Evolutionary conservation across 257 asterid species (phyloP), one percentile per base, ranked within the genome.

Genomic region (Solanum sejunctum): DNA sequence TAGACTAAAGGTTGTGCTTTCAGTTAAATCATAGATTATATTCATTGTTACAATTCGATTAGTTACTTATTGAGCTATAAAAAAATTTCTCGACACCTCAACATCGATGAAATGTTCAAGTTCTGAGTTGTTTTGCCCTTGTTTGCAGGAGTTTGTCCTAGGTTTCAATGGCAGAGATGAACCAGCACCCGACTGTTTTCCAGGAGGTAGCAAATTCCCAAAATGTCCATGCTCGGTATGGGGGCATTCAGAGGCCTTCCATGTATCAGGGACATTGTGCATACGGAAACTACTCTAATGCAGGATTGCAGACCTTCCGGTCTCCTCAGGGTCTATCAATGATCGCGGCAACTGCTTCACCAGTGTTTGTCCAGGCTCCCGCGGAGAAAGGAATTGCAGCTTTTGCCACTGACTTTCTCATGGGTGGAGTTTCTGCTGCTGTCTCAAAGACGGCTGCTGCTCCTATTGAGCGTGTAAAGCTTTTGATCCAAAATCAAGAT

Each of bases 351-450:
- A 80, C 54, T 85, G 84, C 81, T 51, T 64, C 84, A 67, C 87
- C 87, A 20, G 87, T 85, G 58, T 85, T 85, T 28, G 85, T 85
- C 13, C 75, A 81, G 80, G 85, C 87, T 80, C 87, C 87, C 7
- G 64, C 6, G 39, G 39, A 36, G 39, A 36, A 36, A 36, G 39
- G 39, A 36, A 6, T 36, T 4, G 39, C 39, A 36, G 39, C 39
- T 36, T 36, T 36, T 36, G 39, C 39, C 39, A 36, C 39, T 36
- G 39, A 36, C 39, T 36, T 36, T 36, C 39, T 36, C 39, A 36
- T 36, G 39, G 39, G 39, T 4, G 39, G 39, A 36, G 39, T 36
- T 36, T 36, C 39, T 36, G 39, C 39, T 36, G 39, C 39, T 36
- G 39, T 36, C 39, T 36, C 39, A 36, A 36, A 36, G 39, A 36